Conservation (phyloP, 257 asterid genomes). For the Lycium barbarum region DNA sequence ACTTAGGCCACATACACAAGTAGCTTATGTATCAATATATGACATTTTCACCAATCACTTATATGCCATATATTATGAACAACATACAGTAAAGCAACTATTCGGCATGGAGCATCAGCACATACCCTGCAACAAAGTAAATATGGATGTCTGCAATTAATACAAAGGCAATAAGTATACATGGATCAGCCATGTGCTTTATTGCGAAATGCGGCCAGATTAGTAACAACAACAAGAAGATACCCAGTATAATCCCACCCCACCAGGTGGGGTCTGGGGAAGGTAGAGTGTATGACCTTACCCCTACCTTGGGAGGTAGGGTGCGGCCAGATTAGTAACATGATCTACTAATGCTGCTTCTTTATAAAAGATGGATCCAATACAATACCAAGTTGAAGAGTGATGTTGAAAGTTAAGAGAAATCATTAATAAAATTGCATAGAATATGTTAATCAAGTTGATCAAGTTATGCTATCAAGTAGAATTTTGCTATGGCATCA, state of each 20-base stretch:
- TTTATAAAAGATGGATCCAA: not conserved
- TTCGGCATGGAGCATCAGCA: not conserved
- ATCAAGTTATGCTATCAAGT: not conserved
- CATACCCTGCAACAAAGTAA: constrained; percentile 8
- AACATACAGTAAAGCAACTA: not conserved
- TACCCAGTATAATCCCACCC: too few species aligned
- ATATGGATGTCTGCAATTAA: constrained; percentile 11
- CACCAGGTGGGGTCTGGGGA: too few species aligned
- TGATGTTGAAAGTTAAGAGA: constrained; percentile 10
- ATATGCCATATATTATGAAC: not conserved
- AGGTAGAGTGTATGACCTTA: too few species aligned
- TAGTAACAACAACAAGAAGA: not conserved
- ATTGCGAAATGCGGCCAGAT: not conserved
- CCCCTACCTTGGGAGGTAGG: too few species aligned
- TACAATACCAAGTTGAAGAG: constrained; percentile 3
- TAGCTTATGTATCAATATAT: not conserved
- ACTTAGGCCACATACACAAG: not conserved
- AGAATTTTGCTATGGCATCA: not conserved
- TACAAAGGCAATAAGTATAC: not conserved
- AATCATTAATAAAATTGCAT: not conserved
- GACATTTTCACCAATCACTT: not conserved
- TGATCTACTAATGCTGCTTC: not conserved
- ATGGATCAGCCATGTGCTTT: not conserved
- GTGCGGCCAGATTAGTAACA: too few species aligned
- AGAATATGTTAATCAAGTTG: constrained; percentile 2